These are phyloP conservation scores for Cystobasidium sp. DNA, from an alignment of 1,284 basidiomycete genomes.

Conservation along the genomic window DNA sequence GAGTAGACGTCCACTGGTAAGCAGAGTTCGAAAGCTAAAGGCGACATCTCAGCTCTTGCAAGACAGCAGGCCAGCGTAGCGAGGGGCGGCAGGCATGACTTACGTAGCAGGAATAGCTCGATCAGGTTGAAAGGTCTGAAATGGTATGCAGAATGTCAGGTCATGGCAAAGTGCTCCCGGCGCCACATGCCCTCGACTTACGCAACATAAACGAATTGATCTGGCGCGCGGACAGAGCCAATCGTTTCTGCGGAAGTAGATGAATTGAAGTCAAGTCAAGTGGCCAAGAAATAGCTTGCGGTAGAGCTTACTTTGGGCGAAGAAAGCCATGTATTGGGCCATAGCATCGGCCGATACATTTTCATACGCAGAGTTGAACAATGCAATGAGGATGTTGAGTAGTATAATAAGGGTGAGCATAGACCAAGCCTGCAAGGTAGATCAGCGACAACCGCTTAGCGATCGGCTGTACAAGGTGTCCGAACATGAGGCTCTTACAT, in stretches of 20 bases:
- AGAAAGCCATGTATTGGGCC: slow-evolving; percentile 82
- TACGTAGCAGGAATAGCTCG: slow-evolving; percentile 61
- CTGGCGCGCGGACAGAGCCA: slow-evolving; percentile 69
- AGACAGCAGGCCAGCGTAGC: not conserved
- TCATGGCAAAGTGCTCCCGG: slow-evolving; percentile 36
- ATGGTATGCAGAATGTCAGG: slow-evolving; percentile 53
- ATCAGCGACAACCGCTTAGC: slow-evolving; percentile 4
- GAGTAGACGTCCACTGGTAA: slow-evolving; percentile 62
- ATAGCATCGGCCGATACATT: slow-evolving; percentile 68
- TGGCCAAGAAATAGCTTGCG: not conserved
- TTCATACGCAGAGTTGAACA: slow-evolving; percentile 62
- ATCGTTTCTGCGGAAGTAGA: slow-evolving; percentile 50
- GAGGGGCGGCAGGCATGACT: no score
- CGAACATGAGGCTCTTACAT: slow-evolving; percentile 63
- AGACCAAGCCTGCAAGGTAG: slow-evolving; percentile 69
- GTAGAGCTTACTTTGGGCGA: slow-evolving; percentile 59
- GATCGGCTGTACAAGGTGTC: slow-evolving; percentile 51
- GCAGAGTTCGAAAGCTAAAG: slow-evolving; percentile 48
- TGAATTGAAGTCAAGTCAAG: not conserved
- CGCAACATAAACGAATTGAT: slow-evolving; percentile 60
- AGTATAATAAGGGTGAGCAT: slow-evolving; percentile 82
- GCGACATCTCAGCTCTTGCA: not conserved
- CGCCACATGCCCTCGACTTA: slow-evolving; percentile 30
- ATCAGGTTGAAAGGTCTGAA: slow-evolving; percentile 74
- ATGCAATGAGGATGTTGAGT: slow-evolving; percentile 90